Evolutionary conservation across 225 moss, liverwort and hornwort genomes (phyloP).

Genomic region (Marchantia polymorpha): DNA sequence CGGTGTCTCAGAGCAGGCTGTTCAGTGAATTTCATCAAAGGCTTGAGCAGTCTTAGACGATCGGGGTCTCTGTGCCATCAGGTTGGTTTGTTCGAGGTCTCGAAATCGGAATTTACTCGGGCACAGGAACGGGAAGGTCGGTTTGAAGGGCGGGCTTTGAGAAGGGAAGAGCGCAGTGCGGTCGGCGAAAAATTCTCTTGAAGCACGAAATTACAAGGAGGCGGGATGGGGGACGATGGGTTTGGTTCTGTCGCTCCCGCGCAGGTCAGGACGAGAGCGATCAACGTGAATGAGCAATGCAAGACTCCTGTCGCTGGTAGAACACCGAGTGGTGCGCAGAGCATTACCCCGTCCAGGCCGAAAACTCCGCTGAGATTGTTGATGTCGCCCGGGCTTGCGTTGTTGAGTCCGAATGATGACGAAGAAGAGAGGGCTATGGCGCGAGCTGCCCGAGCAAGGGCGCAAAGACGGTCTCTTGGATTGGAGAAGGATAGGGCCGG

Average conservation of each 20-base stretch:
- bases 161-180: neutral
- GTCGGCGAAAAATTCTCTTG: neutral
- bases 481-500: neutral
- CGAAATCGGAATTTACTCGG: too few species aligned
- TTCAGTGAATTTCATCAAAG: too few species aligned
- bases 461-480: conserved; percentile 31
- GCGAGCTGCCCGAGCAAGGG: conserved; percentile 35
- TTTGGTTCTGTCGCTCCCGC: neutral
- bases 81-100: too few species aligned
- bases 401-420: conserved; percentile 41
- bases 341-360: conserved; percentile 27
- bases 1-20: too few species aligned
- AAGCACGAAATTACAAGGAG: neutral
- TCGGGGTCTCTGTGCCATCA: too few species aligned
- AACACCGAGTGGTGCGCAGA: neutral
- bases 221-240: conserved; percentile 1
- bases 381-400: conserved; percentile 27
- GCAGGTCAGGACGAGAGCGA: conserved; percentile 1
- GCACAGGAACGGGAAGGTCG: too few species aligned
- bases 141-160: neutral
- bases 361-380: conserved; percentile 22
- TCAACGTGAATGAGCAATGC: neutral
- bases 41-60: too few species aligned
- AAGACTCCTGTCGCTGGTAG: neutral
- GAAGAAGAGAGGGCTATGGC: conserved; percentile 40